Conservation (phyloP, 768 basidiomycete species). For the Leccinum incarnatum region DNA sequence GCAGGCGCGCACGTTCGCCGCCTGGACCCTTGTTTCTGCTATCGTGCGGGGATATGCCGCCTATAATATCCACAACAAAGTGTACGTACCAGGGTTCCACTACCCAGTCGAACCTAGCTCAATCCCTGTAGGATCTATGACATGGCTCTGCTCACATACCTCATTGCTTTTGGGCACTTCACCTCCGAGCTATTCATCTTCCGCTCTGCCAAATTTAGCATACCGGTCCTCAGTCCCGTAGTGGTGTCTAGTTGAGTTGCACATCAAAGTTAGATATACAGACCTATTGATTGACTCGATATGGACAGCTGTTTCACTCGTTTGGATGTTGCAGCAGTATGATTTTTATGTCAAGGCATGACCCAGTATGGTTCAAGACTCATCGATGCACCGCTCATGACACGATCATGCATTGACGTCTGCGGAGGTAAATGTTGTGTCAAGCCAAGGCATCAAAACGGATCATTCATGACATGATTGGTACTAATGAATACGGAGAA, state of each 20-base stretch:
- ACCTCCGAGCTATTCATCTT: conserved; percentile 82
- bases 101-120: conserved; percentile 4
- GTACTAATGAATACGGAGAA: not conserved
- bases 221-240: conserved; percentile 66
- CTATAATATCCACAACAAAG: conserved; percentile 80
- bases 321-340: conserved; percentile 88
- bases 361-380: conserved; percentile 5
- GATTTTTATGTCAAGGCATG: conserved; percentile 64
- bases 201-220: conserved; percentile 61
- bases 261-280: conserved; percentile 31
- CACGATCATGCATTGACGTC: not conserved
- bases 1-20: conserved; percentile 85
- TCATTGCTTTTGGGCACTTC: conserved; percentile 90
- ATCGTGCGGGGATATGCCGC: conserved; percentile 84
- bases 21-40: conserved; percentile 88
- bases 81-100: conserved; percentile 46
- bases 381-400: not conserved
- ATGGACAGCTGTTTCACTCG: conserved; percentile 55
- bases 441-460: conserved; percentile 24
- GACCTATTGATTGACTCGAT: conserved; percentile 12
- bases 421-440: conserved; percentile 49
- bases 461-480: not conserved
- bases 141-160: conserved; percentile 82
- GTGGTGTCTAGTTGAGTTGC: conserved; percentile 74
- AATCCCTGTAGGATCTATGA: conserved; percentile 72